Evolutionary conservation across 495 filamentous ascomycete species (phyloP).

Genomic region (Podospora australis): DNA sequence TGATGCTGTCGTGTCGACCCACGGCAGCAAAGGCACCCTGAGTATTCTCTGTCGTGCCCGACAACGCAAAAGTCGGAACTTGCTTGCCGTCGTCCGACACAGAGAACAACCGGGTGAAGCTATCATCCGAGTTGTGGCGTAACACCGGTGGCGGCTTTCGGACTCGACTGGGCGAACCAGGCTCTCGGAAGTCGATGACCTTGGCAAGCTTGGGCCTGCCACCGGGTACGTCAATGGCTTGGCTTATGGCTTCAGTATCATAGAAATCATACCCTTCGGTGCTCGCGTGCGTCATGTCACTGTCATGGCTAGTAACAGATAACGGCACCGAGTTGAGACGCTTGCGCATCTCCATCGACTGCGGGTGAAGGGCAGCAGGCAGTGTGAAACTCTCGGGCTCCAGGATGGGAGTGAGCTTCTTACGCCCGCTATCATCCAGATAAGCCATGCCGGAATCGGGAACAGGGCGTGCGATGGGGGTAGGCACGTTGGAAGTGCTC

Average conservation of each 20-base stretch:
- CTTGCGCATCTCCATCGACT: slow-evolving; percentile 21
- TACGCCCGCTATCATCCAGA: slow-evolving; percentile 23
- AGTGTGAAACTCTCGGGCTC: slow-evolving; percentile 38
- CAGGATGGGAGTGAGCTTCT: slow-evolving; percentile 33
- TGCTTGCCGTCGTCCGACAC: slow-evolving; percentile 58
- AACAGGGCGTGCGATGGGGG: slow-evolving; percentile 66
- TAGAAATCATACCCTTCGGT: slow-evolving; percentile 55
- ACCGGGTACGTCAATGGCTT: slow-evolving; percentile 36
- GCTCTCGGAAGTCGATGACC: slow-evolving; percentile 26
- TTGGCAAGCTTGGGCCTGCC: slow-evolving; percentile 21
- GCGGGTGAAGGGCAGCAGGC: slow-evolving; percentile 30
- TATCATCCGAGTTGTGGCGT: slow-evolving; percentile 71
- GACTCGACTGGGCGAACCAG: slow-evolving; percentile 17
- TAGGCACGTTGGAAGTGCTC: slow-evolving; percentile 70
- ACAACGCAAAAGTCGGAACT: too few species aligned
- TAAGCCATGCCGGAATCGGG: slow-evolving; percentile 27
- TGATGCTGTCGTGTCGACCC: slow-evolving; percentile 17
- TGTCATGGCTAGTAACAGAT: slow-evolving; percentile 37
- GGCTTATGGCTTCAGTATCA: slow-evolving; percentile 41
- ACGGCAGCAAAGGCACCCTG: slow-evolving; percentile 15
- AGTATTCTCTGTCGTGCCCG: too few species aligned
- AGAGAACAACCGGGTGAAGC: slow-evolving; percentile 72
- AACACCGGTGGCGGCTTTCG: slow-evolving; percentile 41
- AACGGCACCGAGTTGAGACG: slow-evolving; percentile 40
- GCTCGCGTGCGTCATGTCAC: slow-evolving; percentile 37